A percentile compares a stretch with the other conserved stretches of the same genome.
These are phyloP conservation scores for Cymodocea nodosa DNA, from an alignment of 116 monocot genomes.

Conservation along the genomic window DNA sequence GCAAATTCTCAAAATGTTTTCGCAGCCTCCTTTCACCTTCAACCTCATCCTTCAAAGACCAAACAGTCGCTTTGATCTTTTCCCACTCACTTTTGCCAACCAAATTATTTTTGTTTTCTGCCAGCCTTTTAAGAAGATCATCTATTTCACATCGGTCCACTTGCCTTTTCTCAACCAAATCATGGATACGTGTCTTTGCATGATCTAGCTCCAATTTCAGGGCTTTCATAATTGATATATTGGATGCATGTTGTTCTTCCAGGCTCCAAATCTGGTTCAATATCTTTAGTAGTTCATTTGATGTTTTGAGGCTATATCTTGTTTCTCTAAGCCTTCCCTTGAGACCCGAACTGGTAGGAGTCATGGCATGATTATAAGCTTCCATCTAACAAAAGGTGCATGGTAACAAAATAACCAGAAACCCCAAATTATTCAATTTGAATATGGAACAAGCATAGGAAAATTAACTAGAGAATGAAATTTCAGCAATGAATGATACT, in stretches of 20 bases:
- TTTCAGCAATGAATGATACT: no score
- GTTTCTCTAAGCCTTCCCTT: constrained; percentile 31
- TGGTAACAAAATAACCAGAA: background rate
- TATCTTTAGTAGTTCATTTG: constrained; percentile 67
- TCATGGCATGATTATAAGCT: constrained; percentile 36
- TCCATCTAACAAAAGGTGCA: constrained; percentile 14
- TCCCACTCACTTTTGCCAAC: constrained; percentile 45
- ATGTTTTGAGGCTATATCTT: constrained; percentile 58
- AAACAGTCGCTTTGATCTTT: constrained; percentile 31
- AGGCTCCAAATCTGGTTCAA: constrained; percentile 89
- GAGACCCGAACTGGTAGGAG: constrained; percentile 38
- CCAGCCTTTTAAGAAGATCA: constrained; percentile 39
- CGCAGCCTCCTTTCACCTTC: constrained; percentile 75
- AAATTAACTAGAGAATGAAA: no score
- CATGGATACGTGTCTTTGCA: constrained; percentile 34
- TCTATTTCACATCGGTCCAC: constrained; percentile 45
- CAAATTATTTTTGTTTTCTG: constrained; percentile 29
- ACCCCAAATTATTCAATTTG: background rate
- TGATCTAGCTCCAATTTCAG: constrained; percentile 62
- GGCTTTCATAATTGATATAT: constrained; percentile 42
- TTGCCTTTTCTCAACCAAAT: constrained; percentile 36
- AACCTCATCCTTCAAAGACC: constrained; percentile 54
- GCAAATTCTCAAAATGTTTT: constrained; percentile 53
- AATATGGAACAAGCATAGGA: background rate
- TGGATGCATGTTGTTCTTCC: constrained; percentile 71